phyloP scores from a whole-genome alignment of 106 monocot species.

The Phalaenopsis equestris region DNA sequence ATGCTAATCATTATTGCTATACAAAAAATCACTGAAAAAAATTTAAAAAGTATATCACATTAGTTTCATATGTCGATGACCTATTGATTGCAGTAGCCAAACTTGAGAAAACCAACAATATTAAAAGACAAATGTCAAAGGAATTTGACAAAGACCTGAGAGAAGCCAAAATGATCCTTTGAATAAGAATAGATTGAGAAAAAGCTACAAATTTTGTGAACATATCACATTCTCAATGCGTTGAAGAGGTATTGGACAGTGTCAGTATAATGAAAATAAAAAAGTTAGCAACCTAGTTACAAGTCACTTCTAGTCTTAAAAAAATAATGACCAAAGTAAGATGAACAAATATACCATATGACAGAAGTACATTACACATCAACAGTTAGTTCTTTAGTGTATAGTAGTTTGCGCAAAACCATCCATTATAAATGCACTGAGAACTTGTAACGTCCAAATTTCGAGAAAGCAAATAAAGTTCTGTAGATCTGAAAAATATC shows the following conservation, averaged over 20 bases:
- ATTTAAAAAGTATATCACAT: not conserved
- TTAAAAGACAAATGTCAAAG: not conserved
- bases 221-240: not conserved
- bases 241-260: not conserved
- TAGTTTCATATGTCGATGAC: not conserved
- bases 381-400: not conserved
- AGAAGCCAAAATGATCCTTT: not conserved
- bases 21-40: not conserved
- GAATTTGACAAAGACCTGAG: not conserved
- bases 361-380: not conserved
- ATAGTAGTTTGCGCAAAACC: not conserved
- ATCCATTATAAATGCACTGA: not conserved
- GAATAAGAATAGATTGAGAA: not conserved
- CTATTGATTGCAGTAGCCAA: too few relatives aligned
- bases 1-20: not conserved
- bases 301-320: not conserved
- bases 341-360: not conserved
- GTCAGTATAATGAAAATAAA: not conserved
- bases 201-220: not conserved
- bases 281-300: not conserved
- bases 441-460: not conserved
- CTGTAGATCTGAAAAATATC: too few relatives aligned
- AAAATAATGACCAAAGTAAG: not conserved
- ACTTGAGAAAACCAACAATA: not conserved
- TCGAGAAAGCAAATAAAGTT: too few relatives aligned